Percentiles rank a stretch among this genome's conserved stretches.
phyloP scores from a whole-genome alignment of 2,329 filamentous ascomycete genomes.

The Cryphonectria radicalis region DNA sequence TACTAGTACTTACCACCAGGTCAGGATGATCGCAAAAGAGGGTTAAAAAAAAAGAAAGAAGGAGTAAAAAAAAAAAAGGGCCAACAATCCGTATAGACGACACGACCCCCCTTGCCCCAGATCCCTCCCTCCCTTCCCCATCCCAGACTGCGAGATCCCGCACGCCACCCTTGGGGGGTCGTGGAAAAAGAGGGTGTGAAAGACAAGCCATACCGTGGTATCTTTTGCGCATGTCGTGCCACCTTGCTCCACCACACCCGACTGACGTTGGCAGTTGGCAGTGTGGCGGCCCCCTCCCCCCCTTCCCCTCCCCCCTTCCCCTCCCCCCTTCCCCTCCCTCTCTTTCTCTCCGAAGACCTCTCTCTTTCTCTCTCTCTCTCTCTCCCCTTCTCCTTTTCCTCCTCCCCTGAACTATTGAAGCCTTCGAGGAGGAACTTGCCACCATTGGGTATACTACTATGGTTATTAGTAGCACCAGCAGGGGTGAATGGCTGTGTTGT shows the following conservation, averaged over 20 bases:
- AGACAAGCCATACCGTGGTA: background rate
- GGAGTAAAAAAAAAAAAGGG: background rate
- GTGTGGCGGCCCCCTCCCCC: background rate
- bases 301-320: no score
- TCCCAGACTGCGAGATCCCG: background rate
- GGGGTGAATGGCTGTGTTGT: conserved; percentile 23
- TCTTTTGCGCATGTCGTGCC: conserved; percentile 10
- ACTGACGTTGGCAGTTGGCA: conserved; percentile 11
- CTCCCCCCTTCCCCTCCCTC: no score
- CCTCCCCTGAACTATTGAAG: background rate
- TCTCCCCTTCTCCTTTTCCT: background rate
- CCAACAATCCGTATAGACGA: background rate
- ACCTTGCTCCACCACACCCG: conserved; percentile 9
- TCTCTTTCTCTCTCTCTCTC: background rate
- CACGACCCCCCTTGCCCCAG: background rate
- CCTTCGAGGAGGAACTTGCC: background rate
- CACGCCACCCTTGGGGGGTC: background rate
- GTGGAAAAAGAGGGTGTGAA: conserved; percentile 6
- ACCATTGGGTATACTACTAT: background rate
- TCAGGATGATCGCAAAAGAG: conserved; percentile 5
- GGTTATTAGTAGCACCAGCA: background rate
- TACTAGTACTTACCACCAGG: background rate
- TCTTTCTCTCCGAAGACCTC: background rate
- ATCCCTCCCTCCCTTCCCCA: background rate
- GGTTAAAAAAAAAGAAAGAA: background rate